phyloP scores from a whole-genome alignment of 306 rosid genomes.

The Vigna radiata region DNA sequence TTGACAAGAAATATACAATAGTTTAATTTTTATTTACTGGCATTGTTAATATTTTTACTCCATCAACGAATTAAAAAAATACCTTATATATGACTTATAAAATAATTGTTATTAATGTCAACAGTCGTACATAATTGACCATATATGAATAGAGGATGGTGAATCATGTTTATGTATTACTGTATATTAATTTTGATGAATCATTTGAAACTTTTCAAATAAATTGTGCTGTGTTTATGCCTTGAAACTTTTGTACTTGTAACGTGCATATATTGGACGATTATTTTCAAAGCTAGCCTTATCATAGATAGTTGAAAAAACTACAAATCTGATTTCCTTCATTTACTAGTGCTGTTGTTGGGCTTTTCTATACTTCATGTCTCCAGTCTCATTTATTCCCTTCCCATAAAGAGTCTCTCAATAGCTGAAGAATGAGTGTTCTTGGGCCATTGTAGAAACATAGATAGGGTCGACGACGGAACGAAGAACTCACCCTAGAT shows the following conservation, averaged over 20 bases:
- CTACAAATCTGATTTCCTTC: constrained; percentile 15
- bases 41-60: background rate
- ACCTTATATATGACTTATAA: background rate
- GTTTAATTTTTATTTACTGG: background rate
- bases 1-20: constrained; percentile 3
- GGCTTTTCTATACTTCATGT: background rate
- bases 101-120: background rate
- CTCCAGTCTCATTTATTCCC: constrained; percentile 17
- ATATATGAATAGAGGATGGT: background rate
- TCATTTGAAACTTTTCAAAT: constrained; percentile 7
- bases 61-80: background rate
- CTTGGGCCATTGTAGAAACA: too few species aligned
- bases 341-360: constrained; percentile 13
- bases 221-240: constrained; percentile 22
- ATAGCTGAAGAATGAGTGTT: too few species aligned
- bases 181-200: constrained; percentile 29
- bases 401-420: background rate
- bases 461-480: too few species aligned
- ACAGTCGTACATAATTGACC: background rate
- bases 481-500: too few species aligned
- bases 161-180: background rate
- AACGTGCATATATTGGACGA: constrained; percentile 5
- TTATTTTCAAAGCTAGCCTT: constrained; percentile 20
- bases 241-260: background rate
- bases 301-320: background rate